Base-by-base conservation (phyloP, 768 basidiomycete genomes). In the Mycena amicta region DNA sequence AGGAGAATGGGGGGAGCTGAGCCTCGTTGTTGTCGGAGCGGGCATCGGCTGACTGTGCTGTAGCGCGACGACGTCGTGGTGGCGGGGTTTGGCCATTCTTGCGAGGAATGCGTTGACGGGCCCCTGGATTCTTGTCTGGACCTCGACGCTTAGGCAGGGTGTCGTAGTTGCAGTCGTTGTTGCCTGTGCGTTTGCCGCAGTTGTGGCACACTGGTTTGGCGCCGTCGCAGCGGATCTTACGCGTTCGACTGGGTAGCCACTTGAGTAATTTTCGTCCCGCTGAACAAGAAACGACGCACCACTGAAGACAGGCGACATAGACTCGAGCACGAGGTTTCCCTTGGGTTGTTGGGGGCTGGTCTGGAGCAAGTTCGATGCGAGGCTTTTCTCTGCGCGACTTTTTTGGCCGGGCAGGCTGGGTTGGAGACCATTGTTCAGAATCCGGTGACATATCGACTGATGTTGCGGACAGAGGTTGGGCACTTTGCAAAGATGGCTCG, bases 191-290 rank as follows among this genome's bases (percentile, higher is more conserved):
- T 61, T 82, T 83, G 39, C 74, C 71, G 66, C 90, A 93, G 66
- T 91, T 91, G 66, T 88, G 83, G 67, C 91, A 93, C 11, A 78
- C 66, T 11, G 91, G 91, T 62, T 87, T 90, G 8, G 86, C 86
- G 53, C 91, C 91, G 69, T 92, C 90, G 70, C 91, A 93, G 4
- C 90, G 85, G 61, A 89, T 90, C 67, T 93, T 93, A 25, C 90
- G 82, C 16, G 79, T 82, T 25, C 91, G 90, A 67, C 90, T 92
- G 62, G 18, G 52, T 52, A 68, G 46, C 57, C 31, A 55, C 18
- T 54, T n/a, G n/a, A n/a, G 58, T 27, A 26, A 20, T 43, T 43
- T 43, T 12, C 6, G 41, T 20, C 20, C 6, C 6, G 6, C 6
- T 22, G 6, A 28, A 49, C 25, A 28, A 29, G 37, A 23, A 30